Evolutionary conservation across 768 basidiomycete genomes (phyloP).

Genomic region (Gymnopilus dilepis): DNA sequence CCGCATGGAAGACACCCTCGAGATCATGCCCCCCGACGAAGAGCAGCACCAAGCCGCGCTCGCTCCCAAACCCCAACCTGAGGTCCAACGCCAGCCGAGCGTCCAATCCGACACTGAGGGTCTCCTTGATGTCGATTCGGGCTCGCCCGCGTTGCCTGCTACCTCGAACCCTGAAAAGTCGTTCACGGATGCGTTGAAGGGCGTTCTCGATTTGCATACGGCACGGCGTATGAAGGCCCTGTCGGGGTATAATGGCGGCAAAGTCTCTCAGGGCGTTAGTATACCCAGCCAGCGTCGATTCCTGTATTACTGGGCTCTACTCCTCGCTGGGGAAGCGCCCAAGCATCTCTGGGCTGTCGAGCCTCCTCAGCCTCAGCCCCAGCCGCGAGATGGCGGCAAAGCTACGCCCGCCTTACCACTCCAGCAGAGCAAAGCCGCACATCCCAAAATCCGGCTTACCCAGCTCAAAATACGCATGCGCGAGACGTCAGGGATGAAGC

Average conservation of each 20-base stretch:
- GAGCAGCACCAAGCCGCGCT: slow-evolving; percentile 20
- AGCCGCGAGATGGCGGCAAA: background rate
- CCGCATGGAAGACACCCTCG: slow-evolving; percentile 55
- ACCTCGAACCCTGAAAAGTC: slow-evolving; percentile 33
- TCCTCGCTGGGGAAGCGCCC: slow-evolving; percentile 63
- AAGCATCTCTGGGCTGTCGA: slow-evolving; percentile 48
- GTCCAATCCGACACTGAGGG: slow-evolving; percentile 21
- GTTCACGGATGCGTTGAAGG: slow-evolving; percentile 49
- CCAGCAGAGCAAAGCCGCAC: slow-evolving; percentile 10
- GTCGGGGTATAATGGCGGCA: slow-evolving; percentile 27
- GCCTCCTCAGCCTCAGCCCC: slow-evolving; percentile 16
- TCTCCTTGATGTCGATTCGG: slow-evolving; percentile 22
- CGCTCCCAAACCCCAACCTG: background rate
- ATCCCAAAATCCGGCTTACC: slow-evolving; percentile 59
- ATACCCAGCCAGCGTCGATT: slow-evolving; percentile 85
- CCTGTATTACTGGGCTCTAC: slow-evolving; percentile 77
- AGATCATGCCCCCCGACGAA: slow-evolving; percentile 49
- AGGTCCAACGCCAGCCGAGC: background rate
- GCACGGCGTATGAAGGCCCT: slow-evolving; percentile 67
- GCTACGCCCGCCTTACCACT: background rate
- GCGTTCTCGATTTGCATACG: slow-evolving; percentile 72
- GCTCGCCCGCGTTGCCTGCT: slow-evolving; percentile 4
- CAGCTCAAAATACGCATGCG: slow-evolving; percentile 64
- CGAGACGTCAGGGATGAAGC: slow-evolving; percentile 56
- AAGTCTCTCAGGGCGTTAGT: slow-evolving; percentile 64